Conservation (phyloP, 2,329 filamentous ascomycete genomes). For the Hortaea werneckii region DNA sequence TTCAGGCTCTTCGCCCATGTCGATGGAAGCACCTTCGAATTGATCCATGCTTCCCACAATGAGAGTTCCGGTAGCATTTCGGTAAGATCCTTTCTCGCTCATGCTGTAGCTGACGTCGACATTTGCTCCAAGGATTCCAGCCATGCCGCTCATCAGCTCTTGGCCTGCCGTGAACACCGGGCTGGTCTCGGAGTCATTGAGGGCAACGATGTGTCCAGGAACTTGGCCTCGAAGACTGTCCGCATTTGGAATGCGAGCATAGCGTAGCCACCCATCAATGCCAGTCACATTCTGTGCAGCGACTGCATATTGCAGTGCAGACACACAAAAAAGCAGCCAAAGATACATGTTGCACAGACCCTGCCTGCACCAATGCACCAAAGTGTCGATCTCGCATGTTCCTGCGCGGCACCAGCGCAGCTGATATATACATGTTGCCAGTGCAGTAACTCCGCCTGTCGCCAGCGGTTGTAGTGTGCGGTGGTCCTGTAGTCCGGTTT, state of each 20-base stretch:
- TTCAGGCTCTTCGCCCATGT: conserved; percentile 24
- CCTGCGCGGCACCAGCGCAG: too few relatives aligned
- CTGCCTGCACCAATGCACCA: too few relatives aligned
- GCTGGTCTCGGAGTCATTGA: conserved; percentile 40
- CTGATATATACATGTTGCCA: too few relatives aligned
- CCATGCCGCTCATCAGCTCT: conserved; percentile 45
- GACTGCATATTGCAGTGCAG: conserved; percentile 2
- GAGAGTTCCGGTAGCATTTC: conserved; percentile 19
- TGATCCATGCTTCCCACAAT: conserved; percentile 41
- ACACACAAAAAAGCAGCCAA: too few relatives aligned
- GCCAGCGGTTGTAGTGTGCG: too few relatives aligned
- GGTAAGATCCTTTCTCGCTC: neutral
- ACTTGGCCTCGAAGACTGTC: conserved; percentile 34
- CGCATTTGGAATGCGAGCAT: conserved; percentile 42
- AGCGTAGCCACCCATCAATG: conserved; percentile 52
- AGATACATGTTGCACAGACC: too few relatives aligned
- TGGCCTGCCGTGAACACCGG: conserved; percentile 51
- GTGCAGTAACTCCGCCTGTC: too few relatives aligned
- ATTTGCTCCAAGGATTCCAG: conserved; percentile 43
- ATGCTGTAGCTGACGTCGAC: conserved; percentile 7
- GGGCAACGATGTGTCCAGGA: conserved; percentile 44
- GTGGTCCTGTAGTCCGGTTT: too few relatives aligned
- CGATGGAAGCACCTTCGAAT: conserved; percentile 30
- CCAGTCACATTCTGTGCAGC: conserved; percentile 48
- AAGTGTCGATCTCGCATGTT: too few relatives aligned